Evolutionary conservation across 2,329 filamentous ascomycete genomes (phyloP), one percentile per base, ranked within the genome.

Genomic region (Aspergillus sp.): DNA sequence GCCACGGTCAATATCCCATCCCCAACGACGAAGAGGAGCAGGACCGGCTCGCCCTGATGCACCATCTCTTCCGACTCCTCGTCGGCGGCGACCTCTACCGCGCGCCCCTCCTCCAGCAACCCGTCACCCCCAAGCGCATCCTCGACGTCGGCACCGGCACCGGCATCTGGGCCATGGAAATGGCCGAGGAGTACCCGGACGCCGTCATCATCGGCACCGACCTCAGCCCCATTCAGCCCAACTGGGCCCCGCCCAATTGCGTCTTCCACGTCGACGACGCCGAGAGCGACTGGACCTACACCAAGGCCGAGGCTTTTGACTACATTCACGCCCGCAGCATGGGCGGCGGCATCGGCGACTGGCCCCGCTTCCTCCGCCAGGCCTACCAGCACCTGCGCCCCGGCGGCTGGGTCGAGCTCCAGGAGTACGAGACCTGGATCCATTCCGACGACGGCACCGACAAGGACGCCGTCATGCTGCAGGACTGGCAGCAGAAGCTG

Each of bases 231-330:
- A 74, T 68, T 57, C 72, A 68, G 53, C 67, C 69, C 1, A 62
- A 47, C 53, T 71, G 64, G 59, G 75, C 80, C 3, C 78, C 79
- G 2, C 70, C 76, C 1, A 82, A 83, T 48, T 71, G 80, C 3
- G 63, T 67, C 7, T 82, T 82, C 57, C 73, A 76, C n/a, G 78
- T 76, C 21, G 72, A 75, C 34, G 73, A 75, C 31, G 68, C 64
- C 5, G 72, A 75, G 56, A 67, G 68, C 44, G 69, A 73, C 20
- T 75, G 72, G 73, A 61, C 69, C 0, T 75, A 70, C 44, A 57
- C 63, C 60, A 61, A 73, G 60, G 59, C 70, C 3, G 65, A 69
- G 42, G 42, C 60, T 0, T 76, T 76, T 47, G 73, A 76, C 50
- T 73, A 67, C 50, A 71, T 76, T 36, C 73, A 74, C 50, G 64